Percentiles rank a stretch among this genome's conserved stretches.
Conservation (phyloP, 805 yeast species). For the Peterozyma toletana region DNA sequence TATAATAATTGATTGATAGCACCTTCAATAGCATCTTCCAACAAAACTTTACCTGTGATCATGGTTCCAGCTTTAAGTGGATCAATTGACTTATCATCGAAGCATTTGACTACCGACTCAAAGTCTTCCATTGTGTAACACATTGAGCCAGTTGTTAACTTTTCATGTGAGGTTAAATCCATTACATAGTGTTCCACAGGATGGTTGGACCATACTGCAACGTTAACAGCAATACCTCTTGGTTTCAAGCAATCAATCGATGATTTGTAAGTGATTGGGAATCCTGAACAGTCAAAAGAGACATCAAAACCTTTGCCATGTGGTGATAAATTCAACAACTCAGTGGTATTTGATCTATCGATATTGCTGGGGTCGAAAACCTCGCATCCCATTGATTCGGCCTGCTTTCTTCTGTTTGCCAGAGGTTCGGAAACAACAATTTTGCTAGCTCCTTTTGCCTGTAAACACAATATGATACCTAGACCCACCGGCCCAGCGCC, state of each 20-base stretch:
- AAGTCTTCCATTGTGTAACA: constrained; percentile 54
- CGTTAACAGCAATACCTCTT: constrained; percentile 53
- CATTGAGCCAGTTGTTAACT: constrained; percentile 51
- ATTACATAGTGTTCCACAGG: constrained; percentile 45
- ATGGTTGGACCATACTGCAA: constrained; percentile 57
- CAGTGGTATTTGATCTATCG: constrained; percentile 25
- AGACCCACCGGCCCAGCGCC: constrained; percentile 56
- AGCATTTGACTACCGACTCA: constrained; percentile 44
- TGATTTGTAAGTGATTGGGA: constrained; percentile 44
- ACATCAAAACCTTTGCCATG: constrained; percentile 38
- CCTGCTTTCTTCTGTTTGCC: constrained; percentile 48
- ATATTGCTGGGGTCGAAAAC: constrained; percentile 40
- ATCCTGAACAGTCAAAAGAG: constrained; percentile 49
- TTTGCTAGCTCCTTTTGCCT: constrained; percentile 36
- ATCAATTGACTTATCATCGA: constrained; percentile 37
- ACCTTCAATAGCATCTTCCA: constrained; percentile 43
- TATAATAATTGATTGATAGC: constrained; percentile 44
- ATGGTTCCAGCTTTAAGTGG: constrained; percentile 33
- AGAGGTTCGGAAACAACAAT: constrained; percentile 60
- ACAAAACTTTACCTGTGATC: constrained; percentile 44
- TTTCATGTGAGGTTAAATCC: constrained; percentile 51
- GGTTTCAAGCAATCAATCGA: constrained; percentile 42
- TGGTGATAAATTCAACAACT: constrained; percentile 27
- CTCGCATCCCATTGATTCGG: constrained; percentile 37
- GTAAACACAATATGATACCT: constrained; percentile 43